Percentiles rank a stretch among this genome's conserved stretches.
Conservation (phyloP, 2,329 filamentous ascomycete genomes). For the Zarea fungicola region DNA sequence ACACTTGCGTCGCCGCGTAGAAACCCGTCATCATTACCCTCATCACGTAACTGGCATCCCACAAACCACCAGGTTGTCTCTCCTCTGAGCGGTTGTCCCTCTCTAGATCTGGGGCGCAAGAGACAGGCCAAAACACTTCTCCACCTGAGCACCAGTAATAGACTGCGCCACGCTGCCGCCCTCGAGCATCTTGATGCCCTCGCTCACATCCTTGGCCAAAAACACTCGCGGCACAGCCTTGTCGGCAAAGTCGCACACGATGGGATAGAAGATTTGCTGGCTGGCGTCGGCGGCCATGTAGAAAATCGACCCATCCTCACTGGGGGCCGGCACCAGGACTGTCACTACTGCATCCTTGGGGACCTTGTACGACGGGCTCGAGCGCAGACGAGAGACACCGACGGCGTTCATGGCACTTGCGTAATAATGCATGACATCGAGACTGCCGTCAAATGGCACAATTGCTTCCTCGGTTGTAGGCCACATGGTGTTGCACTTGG, state of each 20-base stretch:
- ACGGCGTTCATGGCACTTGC: conserved; percentile 25
- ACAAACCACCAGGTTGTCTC: background rate
- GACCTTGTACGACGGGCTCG: conserved; percentile 16
- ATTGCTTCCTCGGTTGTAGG: conserved; percentile 15
- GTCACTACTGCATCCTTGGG: conserved; percentile 18
- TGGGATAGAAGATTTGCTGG: conserved; percentile 23
- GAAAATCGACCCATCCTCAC: conserved; percentile 13
- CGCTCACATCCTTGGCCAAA: conserved; percentile 21
- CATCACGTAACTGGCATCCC: no score
- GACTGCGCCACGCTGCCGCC: conserved; percentile 19
- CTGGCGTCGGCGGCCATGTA: conserved; percentile 20
- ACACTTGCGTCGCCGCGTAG: no score
- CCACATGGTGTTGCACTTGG: conserved; percentile 22
- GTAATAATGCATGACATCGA: conserved; percentile 30
- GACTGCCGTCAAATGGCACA: conserved; percentile 20
- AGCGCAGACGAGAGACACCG: conserved; percentile 27
- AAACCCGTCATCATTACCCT: no score
- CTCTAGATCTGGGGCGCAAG: background rate
- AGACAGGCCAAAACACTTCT: conserved; percentile 6
- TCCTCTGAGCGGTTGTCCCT: background rate
- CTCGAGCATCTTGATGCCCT: conserved; percentile 20
- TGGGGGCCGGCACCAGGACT: conserved; percentile 16
- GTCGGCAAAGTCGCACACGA: conserved; percentile 25
- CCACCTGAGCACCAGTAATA: conserved; percentile 24
- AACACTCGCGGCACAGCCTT: conserved; percentile 22